phyloP scores from a whole-genome alignment of 2,329 filamentous ascomycete genomes.

The Ophiostoma novo-ulmi region DNA sequence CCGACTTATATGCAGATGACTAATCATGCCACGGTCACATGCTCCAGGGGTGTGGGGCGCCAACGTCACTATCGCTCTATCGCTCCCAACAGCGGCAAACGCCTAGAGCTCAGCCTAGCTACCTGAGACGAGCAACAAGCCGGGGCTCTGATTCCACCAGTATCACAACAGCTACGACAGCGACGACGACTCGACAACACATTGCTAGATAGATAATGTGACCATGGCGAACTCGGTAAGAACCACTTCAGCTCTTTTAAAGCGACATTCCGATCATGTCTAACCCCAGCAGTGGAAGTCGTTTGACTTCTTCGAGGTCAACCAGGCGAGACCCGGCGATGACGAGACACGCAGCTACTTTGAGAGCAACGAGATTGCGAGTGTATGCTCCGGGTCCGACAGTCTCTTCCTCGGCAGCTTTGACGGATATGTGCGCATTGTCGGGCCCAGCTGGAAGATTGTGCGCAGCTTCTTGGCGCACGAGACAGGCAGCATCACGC shows the following conservation, averaged over 20 bases:
- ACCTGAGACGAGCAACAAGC: not conserved
- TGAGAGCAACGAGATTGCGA: slow-evolving; percentile 77
- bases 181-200: slow-evolving; percentile 7
- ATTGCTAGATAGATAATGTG: slow-evolving; percentile 12
- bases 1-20: not conserved
- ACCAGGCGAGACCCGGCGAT: slow-evolving; percentile 72
- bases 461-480: slow-evolving; percentile 82
- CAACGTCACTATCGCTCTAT: slow-evolving; percentile 7
- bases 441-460: slow-evolving; percentile 82
- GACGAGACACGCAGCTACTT: slow-evolving; percentile 73
- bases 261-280: not conserved
- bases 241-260: not conserved
- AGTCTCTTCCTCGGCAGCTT: slow-evolving; percentile 83
- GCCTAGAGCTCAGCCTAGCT: slow-evolving; percentile 12
- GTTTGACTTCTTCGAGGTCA: slow-evolving; percentile 98
- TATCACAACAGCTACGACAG: slow-evolving; percentile 9
- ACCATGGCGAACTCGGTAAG: slow-evolving; percentile 12
- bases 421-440: slow-evolving; percentile 80
- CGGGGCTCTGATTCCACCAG: not conserved
- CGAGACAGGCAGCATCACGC: slow-evolving; percentile 72
- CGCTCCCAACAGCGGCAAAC: not conserved
- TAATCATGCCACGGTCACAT: not conserved
- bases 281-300: slow-evolving; percentile 73
- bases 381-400: slow-evolving; percentile 78
- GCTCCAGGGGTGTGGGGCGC: slow-evolving; percentile 13